Evolutionary conservation across 164 flowering plant species (phyloP).

Genomic region (Liriodendron chinense): DNA sequence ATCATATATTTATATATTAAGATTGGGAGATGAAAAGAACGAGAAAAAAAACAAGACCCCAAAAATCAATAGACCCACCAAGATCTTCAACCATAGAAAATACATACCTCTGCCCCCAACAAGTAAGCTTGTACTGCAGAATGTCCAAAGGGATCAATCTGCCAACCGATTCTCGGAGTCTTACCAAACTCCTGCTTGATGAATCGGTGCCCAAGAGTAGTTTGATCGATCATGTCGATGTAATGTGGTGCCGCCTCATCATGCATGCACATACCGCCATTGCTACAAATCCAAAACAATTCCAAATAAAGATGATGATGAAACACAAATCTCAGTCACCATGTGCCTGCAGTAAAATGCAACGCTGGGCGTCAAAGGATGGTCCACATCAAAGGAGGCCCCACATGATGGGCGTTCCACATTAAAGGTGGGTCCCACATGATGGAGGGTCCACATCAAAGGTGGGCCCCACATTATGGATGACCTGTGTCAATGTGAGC

Average conservation of each 20-base stretch:
- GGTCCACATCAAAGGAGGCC: too few relatives aligned
- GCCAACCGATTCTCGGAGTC: slow-evolving; percentile 84
- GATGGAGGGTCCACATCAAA: too few relatives aligned
- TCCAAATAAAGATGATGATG: not conserved
- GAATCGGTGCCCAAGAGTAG: slow-evolving; percentile 71
- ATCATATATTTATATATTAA: too few relatives aligned
- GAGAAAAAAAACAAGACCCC: not conserved
- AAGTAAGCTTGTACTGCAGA: slow-evolving; percentile 90
- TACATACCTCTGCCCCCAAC: slow-evolving; percentile 74
- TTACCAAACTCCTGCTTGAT: slow-evolving; percentile 55
- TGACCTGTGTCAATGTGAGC: too few relatives aligned
- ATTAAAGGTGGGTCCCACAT: too few relatives aligned
- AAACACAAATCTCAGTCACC: too few relatives aligned
- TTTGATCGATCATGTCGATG: slow-evolving; percentile 86
- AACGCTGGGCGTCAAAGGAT: too few relatives aligned
- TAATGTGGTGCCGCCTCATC: slow-evolving; percentile 84
- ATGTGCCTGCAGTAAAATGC: too few relatives aligned
- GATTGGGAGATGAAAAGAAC: too few relatives aligned
- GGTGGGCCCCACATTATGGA: too few relatives aligned
- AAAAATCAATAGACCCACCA: not conserved
- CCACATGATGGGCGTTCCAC: too few relatives aligned
- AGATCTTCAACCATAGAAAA: not conserved
- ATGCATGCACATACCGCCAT: slow-evolving; percentile 91
- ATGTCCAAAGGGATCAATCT: slow-evolving; percentile 90
- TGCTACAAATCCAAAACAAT: slow-evolving; percentile 33